phyloP scores from a whole-genome alignment of 2,329 filamentous ascomycete species.

The Ophiostoma triangulosporum region DNA sequence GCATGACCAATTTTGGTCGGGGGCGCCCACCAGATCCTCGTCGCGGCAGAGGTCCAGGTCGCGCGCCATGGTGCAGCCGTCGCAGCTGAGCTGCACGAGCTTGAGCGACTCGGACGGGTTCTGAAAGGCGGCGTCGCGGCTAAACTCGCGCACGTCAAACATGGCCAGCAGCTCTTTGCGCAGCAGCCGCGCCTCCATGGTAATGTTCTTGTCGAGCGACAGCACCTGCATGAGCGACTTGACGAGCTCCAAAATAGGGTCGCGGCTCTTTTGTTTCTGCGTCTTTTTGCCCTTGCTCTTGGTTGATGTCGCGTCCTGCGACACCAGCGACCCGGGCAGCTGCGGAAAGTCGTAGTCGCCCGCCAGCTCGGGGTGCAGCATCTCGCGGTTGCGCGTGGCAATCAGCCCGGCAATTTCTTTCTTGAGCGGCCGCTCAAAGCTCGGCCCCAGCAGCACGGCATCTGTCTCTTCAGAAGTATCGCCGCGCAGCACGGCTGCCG shows the following conservation, averaged over 20 bases:
- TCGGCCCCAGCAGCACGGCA: constrained; percentile 60
- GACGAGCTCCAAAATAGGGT: constrained; percentile 78
- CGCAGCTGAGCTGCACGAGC: constrained; percentile 67
- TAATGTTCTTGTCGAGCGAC: constrained; percentile 79
- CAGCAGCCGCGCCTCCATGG: constrained; percentile 72
- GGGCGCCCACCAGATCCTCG: constrained; percentile 49
- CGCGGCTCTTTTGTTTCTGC: constrained; percentile 27
- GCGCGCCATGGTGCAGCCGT: constrained; percentile 76
- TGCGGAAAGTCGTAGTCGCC: constrained; percentile 75
- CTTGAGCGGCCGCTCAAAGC: constrained; percentile 79
- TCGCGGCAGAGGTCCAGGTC: constrained; percentile 91
- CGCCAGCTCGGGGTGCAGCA: constrained; percentile 77
- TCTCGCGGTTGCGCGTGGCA: constrained; percentile 72
- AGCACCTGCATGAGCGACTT: constrained; percentile 90
- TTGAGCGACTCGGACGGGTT: constrained; percentile 70
- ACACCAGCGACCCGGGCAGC: constrained; percentile 49
- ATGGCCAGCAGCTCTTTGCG: constrained; percentile 79
- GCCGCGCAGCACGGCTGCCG: constrained; percentile 29
- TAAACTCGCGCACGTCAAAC: constrained; percentile 93
- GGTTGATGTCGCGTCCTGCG: constrained; percentile 10
- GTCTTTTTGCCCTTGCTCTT: constrained; percentile 2
- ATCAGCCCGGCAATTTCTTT: constrained; percentile 78
- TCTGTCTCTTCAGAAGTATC: constrained; percentile 29
- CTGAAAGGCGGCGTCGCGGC: constrained; percentile 68
- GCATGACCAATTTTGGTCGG: constrained; percentile 52